Evolutionary conservation across 2,329 filamentous ascomycete genomes (phyloP).

Genomic region (Claviceps pazoutovae): DNA sequence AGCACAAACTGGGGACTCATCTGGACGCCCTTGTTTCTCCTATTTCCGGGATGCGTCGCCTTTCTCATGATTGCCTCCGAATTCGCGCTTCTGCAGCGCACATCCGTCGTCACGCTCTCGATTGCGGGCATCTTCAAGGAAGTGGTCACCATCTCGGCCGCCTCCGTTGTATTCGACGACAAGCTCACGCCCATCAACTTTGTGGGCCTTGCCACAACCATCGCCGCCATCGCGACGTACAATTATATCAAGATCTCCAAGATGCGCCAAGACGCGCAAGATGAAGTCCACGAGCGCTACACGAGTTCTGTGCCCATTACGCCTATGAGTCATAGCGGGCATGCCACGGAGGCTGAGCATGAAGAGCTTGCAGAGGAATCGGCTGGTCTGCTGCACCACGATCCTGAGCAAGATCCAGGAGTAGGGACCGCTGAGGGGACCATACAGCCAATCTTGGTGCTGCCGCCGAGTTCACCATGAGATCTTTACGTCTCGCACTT

Average conservation of each 20-base stretch:
- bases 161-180: slow-evolving; percentile 79
- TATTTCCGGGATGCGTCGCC: slow-evolving; percentile 83
- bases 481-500: neutral
- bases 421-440: slow-evolving; percentile 28
- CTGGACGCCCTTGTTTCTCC: slow-evolving; percentile 55
- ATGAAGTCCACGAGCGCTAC: slow-evolving; percentile 31
- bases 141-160: slow-evolving; percentile 86
- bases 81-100: slow-evolving; percentile 88
- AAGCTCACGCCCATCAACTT: slow-evolving; percentile 77
- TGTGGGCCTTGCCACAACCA: slow-evolving; percentile 74
- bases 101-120: slow-evolving; percentile 86
- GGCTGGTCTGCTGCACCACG: slow-evolving; percentile 29
- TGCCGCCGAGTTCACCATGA: neutral
- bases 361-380: slow-evolving; percentile 30
- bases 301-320: slow-evolving; percentile 18
- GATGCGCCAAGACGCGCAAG: slow-evolving; percentile 66
- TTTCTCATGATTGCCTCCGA: slow-evolving; percentile 96
- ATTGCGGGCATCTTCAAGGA: slow-evolving; percentile 99
- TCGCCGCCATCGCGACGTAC: slow-evolving; percentile 73
- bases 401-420: slow-evolving; percentile 21
- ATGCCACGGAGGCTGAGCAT: slow-evolving; percentile 28
- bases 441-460: slow-evolving; percentile 12
- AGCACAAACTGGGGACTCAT: slow-evolving; percentile 52
- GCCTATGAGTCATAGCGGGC: slow-evolving; percentile 23
- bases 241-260: slow-evolving; percentile 89